Base-by-base conservation (phyloP, 176 grass and related monocot species). In the Tillandsia fasciculata region DNA sequence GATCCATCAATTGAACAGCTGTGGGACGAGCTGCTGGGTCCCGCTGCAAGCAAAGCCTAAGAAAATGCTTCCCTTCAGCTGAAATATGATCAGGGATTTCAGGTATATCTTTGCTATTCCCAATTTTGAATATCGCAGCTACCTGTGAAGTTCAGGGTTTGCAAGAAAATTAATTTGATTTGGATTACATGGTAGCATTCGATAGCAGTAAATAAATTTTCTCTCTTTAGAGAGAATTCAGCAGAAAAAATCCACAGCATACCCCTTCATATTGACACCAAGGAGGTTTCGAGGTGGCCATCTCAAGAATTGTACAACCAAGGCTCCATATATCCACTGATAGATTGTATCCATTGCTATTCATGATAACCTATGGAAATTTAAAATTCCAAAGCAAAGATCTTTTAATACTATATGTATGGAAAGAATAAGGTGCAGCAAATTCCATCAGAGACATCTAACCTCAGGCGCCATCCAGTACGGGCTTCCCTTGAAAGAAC, bases 401-500 rank as follows among this genome's bases (percentile, higher is more conserved):
- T 10, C 8, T 22, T 6, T 64, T 9, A 5, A 20, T 66, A 58
- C 64, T 56, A 33, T 70, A 24, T 70, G 59, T 10, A 52, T 50
- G 7, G 33, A 73, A 61, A 65, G 14, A 6, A 17, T 10, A 24
- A 51, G 54, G 22, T 71, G 13, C 7, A 15, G 20, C 52, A 69
- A 47, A 59, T 75, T 27, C 14, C 63, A 53, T 58, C 68, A 22
- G 51, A 64, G 66, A 64, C 50, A 71, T n/a, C 65, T 75, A 54
- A 93, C 94, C 87, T 99, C 94, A 70, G 94, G 94, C 70, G 94
- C 94, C 84, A 99, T 99, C 94, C 89, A 99, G 63, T 99, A 99
- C 79, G 94, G 94, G 69, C 94, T 99, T 93, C 94, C 94, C 79
- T 88, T 99, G 13, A 99, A 86, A 75, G 94, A 99, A 53, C 72